Conservation (phyloP, 2,329 filamentous ascomycete species). For the Ophiocordyceps unilateralis region DNA sequence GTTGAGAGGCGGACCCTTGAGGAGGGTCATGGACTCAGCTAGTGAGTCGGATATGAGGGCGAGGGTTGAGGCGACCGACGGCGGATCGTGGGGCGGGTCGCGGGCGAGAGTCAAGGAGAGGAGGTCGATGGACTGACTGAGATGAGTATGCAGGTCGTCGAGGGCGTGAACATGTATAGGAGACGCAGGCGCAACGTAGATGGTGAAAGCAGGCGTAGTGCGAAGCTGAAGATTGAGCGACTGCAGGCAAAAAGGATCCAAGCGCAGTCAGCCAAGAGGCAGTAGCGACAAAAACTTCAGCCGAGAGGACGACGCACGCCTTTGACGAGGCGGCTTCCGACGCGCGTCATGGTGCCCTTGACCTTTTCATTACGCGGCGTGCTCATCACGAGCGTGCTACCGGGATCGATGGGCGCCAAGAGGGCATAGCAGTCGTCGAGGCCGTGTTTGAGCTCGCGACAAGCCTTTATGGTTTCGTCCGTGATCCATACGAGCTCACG, state of each 20-base stretch:
- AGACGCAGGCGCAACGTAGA: constrained; percentile 29
- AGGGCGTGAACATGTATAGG: constrained; percentile 51
- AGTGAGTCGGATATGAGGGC: constrained; percentile 37
- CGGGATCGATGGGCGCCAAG: constrained; percentile 67
- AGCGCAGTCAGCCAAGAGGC: constrained; percentile 20
- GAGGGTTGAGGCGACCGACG: constrained; percentile 37
- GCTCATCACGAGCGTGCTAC: constrained; percentile 77
- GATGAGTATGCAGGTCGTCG: constrained; percentile 52
- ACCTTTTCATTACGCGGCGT: constrained; percentile 75
- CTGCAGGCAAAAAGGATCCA: constrained; percentile 12
- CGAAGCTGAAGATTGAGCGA: constrained; percentile 62
- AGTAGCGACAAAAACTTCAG: constrained; percentile 22
- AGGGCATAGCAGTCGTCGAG: constrained; percentile 80
- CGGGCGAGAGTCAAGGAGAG: constrained; percentile 55
- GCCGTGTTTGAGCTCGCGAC: constrained; percentile 39
- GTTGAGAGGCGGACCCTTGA: constrained; percentile 34
- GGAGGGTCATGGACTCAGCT: constrained; percentile 29
- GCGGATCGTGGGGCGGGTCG: constrained; percentile 38
- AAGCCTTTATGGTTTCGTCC: constrained; percentile 27
- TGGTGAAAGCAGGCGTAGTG: constrained; percentile 38
- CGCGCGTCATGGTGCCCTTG: constrained; percentile 80
- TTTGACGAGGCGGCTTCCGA: constrained; percentile 82
- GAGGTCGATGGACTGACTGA: constrained; percentile 71
- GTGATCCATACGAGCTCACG: constrained; percentile 40
- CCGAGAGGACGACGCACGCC: constrained; percentile 40